Percentiles rank a stretch among this genome's conserved stretches.
phyloP scores from a whole-genome alignment of 257 asterid species.

The Solanum medicagineum region DNA sequence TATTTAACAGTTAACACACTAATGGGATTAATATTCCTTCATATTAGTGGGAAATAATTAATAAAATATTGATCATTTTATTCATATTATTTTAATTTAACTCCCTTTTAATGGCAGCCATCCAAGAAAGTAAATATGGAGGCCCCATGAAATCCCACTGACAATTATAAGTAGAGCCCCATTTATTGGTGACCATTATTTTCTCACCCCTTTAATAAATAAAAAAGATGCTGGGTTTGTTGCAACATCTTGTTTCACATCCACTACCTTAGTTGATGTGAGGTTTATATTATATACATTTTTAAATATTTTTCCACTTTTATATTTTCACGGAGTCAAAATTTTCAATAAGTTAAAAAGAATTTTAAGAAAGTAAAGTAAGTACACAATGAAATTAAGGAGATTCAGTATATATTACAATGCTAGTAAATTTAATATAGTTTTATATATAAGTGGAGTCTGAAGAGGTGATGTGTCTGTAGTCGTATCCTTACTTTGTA shows the following conservation, averaged over 20 bases:
- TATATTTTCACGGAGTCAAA: neutral
- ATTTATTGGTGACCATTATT: neutral
- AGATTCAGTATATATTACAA: neutral
- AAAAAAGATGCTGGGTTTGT: neutral
- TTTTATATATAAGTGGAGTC: too few relatives aligned
- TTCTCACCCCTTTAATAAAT: neutral
- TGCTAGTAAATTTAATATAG: too few relatives aligned
- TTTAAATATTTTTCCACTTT: neutral
- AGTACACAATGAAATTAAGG: neutral
- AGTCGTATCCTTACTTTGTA: too few relatives aligned
- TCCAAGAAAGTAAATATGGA: neutral
- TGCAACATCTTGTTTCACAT: neutral
- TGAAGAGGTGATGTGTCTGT: too few relatives aligned
- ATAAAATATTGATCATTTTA: neutral
- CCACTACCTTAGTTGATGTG: neutral
- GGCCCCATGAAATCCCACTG: conserved; percentile 1
- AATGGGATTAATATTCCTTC: neutral
- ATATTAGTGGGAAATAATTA: neutral
- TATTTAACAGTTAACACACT: neutral
- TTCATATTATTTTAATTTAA: neutral
- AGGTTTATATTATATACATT: neutral
- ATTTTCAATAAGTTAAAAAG: neutral
- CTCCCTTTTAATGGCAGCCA: neutral
- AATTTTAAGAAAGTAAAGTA: neutral
- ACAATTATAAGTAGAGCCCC: neutral